phyloP scores from a whole-genome alignment of 2,329 filamentous ascomycete species.

The Fusarium sp. region DNA sequence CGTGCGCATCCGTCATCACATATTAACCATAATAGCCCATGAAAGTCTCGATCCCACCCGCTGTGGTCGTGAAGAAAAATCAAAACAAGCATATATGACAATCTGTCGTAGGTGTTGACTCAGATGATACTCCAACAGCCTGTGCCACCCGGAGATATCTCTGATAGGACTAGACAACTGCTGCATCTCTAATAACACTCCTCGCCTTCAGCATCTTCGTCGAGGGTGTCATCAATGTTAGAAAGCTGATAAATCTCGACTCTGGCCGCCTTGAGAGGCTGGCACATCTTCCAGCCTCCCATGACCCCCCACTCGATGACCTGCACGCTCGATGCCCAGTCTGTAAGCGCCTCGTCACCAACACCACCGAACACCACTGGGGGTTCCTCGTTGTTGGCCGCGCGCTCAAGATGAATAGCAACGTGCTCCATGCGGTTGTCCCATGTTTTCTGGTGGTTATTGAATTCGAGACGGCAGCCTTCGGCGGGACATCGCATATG shows the following conservation, averaged over 20 bases:
- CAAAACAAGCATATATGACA: background rate
- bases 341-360: constrained; percentile 56
- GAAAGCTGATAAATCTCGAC: constrained; percentile 26
- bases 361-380: constrained; percentile 58
- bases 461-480: constrained; percentile 74
- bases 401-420: constrained; percentile 80
- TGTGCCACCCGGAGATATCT: background rate
- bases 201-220: constrained; percentile 52
- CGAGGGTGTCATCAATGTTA: constrained; percentile 17
- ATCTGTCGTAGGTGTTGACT: background rate
- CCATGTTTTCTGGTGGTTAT: constrained; percentile 76
- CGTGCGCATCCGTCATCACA: constrained; percentile 1
- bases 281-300: constrained; percentile 54
- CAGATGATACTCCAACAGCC: background rate
- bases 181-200: constrained; percentile 29
- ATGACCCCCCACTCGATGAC: constrained; percentile 52
- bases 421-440: constrained; percentile 91
- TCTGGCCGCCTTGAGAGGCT: constrained; percentile 47
- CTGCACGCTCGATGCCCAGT: constrained; percentile 60
- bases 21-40: background rate
- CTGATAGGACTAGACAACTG: background rate
- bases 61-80: background rate
- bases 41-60: background rate
- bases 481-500: constrained; percentile 73
- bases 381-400: constrained; percentile 48